Base-by-base conservation (phyloP, 345 rosid species). In the Psidium friedrichsthalianum region DNA sequence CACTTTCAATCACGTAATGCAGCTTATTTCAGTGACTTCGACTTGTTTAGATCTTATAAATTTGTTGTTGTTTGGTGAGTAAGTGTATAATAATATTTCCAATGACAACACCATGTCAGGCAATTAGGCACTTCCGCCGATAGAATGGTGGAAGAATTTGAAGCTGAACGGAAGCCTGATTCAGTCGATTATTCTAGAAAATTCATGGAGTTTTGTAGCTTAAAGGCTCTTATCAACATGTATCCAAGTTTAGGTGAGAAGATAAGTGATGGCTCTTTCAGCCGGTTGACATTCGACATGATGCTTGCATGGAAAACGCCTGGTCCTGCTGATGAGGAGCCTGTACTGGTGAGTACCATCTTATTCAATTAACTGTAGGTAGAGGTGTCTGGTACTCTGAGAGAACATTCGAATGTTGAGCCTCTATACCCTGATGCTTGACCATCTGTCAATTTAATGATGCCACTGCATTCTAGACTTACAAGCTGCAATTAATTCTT, bases 251-350 rank as follows among this genome's bases (percentile, higher is more conserved):
- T 95, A 32, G 88, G 88, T 85, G 97, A 91, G 87, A 94, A 89
- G 82, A 92, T 95, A 1, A 86, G 74, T 24, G 95, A 95, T 90
- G 98, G 95, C 42, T 92, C 94, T 6, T 94, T 94, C 83, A 90
- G 93, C 59, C 90, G 96, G 82, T 86, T 95, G 86, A 92, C 98
- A 4, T 96, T 93, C 53, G 96, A 97, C 86, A 90, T 93, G 90
- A 97, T 97, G 99, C 92, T 93, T 69, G 96, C 99, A 0, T 94
- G 98, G 98, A 95, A 95, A 90, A 91, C 87, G 82, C 98, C 98
- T 52, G 88, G 89, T 36, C 86, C 90, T 21, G 59, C 84, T 15
- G 93, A 92, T 52, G 91, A 93, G 16, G 90, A 91, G 42, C 83
- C 92, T 82, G 59, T 22, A 56, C 8, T 5, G 76, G 97, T 88